Conservation (phyloP, 2,329 filamentous ascomycete genomes). For the Cladosporium sp. region DNA sequence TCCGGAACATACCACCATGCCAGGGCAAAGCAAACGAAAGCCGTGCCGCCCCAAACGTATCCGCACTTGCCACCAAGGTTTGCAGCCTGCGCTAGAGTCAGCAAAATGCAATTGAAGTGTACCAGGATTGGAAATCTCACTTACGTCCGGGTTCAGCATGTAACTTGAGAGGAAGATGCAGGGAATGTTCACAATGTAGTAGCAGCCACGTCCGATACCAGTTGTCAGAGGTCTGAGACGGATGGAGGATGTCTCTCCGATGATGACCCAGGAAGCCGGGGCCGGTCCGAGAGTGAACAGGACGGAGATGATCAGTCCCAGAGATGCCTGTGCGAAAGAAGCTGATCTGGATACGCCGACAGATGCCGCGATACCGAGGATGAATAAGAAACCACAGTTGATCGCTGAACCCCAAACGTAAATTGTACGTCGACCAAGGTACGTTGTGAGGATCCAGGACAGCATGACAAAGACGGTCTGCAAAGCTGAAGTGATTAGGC, state of each 20-base stretch:
- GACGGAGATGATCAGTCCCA: conserved; percentile 63
- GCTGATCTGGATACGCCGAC: conserved; percentile 36
- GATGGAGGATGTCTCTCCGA: conserved; percentile 62
- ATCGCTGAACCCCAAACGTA: conserved; percentile 58
- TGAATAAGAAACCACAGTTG: conserved; percentile 52
- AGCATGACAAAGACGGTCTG: conserved; percentile 61
- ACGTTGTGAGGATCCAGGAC: conserved; percentile 63
- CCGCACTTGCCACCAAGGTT: conserved; percentile 53
- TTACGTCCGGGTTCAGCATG: conserved; percentile 54
- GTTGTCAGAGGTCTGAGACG: conserved; percentile 62
- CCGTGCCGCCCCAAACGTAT: conserved; percentile 58
- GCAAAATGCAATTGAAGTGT: conserved; percentile 24
- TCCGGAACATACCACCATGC: conserved; percentile 49
- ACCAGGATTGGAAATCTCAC: conserved; percentile 1
- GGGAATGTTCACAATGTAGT: conserved; percentile 63
- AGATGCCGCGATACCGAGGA: conserved; percentile 58
- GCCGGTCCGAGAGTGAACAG: conserved; percentile 60
- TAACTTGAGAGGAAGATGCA: conserved; percentile 60
- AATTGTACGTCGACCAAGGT: conserved; percentile 60
- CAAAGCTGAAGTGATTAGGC: conserved; percentile 62
- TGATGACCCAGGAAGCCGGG: conserved; percentile 63
- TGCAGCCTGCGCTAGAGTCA: conserved; percentile 5
- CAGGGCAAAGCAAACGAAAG: conserved; percentile 49
- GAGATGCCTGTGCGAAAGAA: conserved; percentile 54
- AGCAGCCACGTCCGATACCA: conserved; percentile 59